Base-by-base conservation (phyloP, 805 yeast genomes). In the Candida adriatica region DNA sequence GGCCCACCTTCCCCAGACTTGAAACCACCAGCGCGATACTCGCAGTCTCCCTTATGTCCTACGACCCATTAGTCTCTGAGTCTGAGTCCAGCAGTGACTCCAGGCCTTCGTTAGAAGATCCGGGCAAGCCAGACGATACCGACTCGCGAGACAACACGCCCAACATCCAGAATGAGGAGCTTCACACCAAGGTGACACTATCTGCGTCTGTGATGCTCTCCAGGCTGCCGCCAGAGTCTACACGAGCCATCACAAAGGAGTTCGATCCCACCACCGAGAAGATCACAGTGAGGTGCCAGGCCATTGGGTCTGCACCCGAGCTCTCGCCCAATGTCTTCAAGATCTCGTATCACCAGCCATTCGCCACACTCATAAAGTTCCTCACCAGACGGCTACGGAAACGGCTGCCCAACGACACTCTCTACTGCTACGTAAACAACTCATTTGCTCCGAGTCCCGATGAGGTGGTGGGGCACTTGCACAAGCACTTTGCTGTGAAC, bases 251-350 rank as follows among this genome's bases (percentile, higher is more conserved):
- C 2, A 6, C 37, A 2, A 39, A 41, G 27, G 30, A 46, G 9
- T 4, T 38, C 23, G 28, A 43, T 20, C 34, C 37, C 16, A 24
- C 22, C 13, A 24, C 30, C 5, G 32, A 26, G 13, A 50, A 46
- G 26, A 42, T 75, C 11, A 63, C 70, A 1, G 56, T 76, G 7
- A 52, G 83, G 21, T 72, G 79, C 45, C 72, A 68, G 38, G 68
- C 84, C 2, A 70, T 78, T 20, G 84, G 84, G 0, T 67, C 80
- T 1, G 62, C 75, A 0, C 68, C 70, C 1, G 56, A 59, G 4
- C 56, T 78, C 4, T 55, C 48, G 2, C 82, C 82, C 0, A 55
- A 61, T 3, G 59, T 70, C 1, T 75, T 70, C 46, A 66, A 63
- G 36, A 70, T 73, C 3, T 63, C 73, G 10, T 49, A 62, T 15